phyloP scores from a whole-genome alignment of 208 protist species.

The Eutreptiella sp. region DNA sequence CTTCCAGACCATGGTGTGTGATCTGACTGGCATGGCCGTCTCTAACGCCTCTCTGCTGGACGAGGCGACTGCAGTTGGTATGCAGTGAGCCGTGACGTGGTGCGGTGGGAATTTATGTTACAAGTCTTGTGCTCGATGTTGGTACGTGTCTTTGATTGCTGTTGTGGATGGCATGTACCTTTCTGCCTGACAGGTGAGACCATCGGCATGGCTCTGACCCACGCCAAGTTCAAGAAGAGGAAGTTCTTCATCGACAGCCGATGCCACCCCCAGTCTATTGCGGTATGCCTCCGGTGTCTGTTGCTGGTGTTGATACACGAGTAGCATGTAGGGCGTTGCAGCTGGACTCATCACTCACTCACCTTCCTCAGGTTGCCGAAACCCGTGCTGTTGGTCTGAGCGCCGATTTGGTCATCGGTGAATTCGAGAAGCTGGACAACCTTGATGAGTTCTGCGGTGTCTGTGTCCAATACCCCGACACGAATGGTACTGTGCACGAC shows the following conservation, averaged over 20 bases:
- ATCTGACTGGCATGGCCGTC: conserved; percentile 87
- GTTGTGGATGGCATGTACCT: too few species aligned
- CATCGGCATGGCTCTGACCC: conserved; percentile 55
- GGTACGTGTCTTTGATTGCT: not conserved
- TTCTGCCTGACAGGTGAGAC: conserved; percentile 70
- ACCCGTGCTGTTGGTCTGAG: conserved; percentile 63
- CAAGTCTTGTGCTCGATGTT: not conserved
- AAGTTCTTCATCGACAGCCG: conserved; percentile 60
- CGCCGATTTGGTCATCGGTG: conserved; percentile 74
- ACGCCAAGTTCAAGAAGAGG: conserved; percentile 21
- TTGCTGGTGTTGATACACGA: conserved; percentile 6
- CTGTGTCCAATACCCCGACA: conserved; percentile 88
- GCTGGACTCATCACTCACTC: not conserved
- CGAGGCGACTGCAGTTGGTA: conserved; percentile 62
- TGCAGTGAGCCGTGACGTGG: conserved; percentile 1
- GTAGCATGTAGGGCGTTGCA: not conserved
- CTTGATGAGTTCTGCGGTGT: conserved; percentile 61
- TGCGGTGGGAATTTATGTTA: too few species aligned
- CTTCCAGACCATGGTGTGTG: conserved; percentile 93
- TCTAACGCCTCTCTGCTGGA: conserved; percentile 94
- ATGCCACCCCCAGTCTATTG: conserved; percentile 70
- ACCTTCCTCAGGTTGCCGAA: too few species aligned
- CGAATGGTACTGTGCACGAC: conserved; percentile 71
- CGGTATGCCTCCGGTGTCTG: too few species aligned
- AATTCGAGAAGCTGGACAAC: conserved; percentile 56